Conservation (phyloP, 2,329 filamentous ascomycete genomes). For the Fusarium bulbicola region DNA sequence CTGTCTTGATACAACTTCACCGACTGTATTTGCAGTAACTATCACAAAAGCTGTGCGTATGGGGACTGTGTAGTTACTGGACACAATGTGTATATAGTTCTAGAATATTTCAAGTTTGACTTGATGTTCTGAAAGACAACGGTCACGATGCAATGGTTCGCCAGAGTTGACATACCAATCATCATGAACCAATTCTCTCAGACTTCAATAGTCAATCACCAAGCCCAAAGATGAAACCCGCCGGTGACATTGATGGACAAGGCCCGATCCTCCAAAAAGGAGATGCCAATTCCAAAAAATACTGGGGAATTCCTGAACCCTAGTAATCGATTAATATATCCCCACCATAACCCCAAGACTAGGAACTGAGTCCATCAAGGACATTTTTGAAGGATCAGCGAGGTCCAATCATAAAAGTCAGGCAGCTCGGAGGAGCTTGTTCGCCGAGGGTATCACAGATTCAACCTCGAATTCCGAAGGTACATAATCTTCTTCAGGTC, state of each 20-base stretch:
- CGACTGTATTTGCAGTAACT: neutral
- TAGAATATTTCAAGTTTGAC: neutral
- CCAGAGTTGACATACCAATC: neutral
- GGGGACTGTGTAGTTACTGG: neutral
- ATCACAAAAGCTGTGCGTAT: neutral
- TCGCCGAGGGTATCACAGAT: constrained; percentile 1
- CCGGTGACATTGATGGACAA: constrained; percentile 7
- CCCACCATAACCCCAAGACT: constrained; percentile 21
- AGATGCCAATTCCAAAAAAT: constrained; percentile 33
- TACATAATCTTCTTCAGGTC: constrained; percentile 7
- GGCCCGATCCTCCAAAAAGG: constrained; percentile 19
- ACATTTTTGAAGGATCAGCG: neutral
- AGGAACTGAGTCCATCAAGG: constrained; percentile 6
- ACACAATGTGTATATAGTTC: neutral
- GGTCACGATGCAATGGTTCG: neutral
- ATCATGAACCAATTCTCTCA: neutral
- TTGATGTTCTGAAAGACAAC: neutral
- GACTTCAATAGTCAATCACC: neutral
- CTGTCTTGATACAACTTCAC: constrained; percentile 17
- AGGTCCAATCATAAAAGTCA: neutral
- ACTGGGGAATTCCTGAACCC: constrained; percentile 28
- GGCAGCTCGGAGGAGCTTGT: constrained; percentile 1
- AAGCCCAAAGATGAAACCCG: constrained; percentile 17
- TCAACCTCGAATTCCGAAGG: neutral
- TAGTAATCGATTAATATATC: constrained; percentile 19